phyloP scores from a whole-genome alignment of 805 yeast species.

The Metschnikowia peoriensis region DNA sequence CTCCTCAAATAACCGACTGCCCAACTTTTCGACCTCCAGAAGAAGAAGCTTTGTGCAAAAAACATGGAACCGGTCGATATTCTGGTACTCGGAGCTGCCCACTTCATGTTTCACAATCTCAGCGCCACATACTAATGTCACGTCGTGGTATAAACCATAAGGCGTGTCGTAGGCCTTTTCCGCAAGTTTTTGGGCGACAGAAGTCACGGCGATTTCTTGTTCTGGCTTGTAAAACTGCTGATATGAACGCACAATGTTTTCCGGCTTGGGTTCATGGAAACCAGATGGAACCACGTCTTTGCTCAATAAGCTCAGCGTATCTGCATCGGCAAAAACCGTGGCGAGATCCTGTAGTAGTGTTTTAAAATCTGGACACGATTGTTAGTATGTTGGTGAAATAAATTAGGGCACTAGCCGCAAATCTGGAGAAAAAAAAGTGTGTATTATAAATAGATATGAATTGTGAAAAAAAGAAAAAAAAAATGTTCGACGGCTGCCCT shows the following conservation, averaged over 20 bases:
- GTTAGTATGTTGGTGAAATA: conserved; percentile 1
- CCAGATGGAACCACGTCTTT: conserved; percentile 38
- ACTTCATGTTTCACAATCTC: conserved; percentile 46
- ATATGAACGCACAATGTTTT: conserved; percentile 43
- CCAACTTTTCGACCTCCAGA: conserved; percentile 55
- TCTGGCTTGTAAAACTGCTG: conserved; percentile 30
- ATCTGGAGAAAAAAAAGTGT: conserved; percentile 3
- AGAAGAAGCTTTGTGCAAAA: conserved; percentile 60
- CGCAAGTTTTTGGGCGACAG: conserved; percentile 43
- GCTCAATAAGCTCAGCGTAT: conserved; percentile 10
- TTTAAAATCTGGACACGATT: conserved; percentile 9
- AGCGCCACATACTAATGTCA: conserved; percentile 54
- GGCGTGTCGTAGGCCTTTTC: conserved; percentile 43
- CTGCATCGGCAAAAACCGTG: conserved; percentile 12
- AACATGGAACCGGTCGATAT: conserved; percentile 62
- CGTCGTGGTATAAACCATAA: conserved; percentile 64
- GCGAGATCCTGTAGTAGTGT: conserved; percentile 18
- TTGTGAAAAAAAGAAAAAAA: conserved; percentile 3
- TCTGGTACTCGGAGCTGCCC: conserved; percentile 48
- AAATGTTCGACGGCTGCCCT: too few species aligned
- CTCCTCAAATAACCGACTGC: conserved; percentile 21
- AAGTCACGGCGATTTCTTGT: conserved; percentile 29
- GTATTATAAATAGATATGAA: not conserved
- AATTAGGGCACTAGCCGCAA: not conserved
- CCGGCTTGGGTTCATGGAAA: conserved; percentile 47